Percentiles rank a stretch among this genome's conserved stretches.
Evolutionary conservation across 805 yeast genomes (phyloP).

Genomic region (Limtongia smithiae): DNA sequence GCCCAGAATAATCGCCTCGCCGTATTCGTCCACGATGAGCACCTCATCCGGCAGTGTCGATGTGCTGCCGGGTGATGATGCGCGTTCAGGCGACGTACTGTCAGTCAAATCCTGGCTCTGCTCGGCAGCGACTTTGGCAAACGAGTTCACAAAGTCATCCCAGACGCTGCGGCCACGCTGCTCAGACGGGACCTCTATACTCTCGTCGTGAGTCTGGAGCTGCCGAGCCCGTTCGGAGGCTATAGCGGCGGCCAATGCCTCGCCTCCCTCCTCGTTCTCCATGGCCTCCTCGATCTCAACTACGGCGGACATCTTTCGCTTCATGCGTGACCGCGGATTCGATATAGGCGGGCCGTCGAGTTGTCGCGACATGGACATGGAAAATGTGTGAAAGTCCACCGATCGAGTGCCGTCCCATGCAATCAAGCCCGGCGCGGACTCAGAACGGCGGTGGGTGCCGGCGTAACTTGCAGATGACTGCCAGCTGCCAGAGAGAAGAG

Average conservation of each 20-base stretch:
- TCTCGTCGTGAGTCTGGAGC: too few relatives aligned
- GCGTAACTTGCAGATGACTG: too few relatives aligned
- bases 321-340: conserved; percentile 18
- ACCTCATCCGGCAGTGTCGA: conserved; percentile 18
- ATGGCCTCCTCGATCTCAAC: conserved; percentile 29
- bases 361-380: conserved; percentile 8
- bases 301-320: conserved; percentile 34
- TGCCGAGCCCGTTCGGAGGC: too few relatives aligned
- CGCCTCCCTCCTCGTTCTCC: conserved; percentile 1
- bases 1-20: conserved; percentile 28
- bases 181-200: too few relatives aligned
- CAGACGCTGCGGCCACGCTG: conserved; percentile 25
- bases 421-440: conserved; percentile 53
- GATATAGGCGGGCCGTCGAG: conserved; percentile 1
- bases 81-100: conserved; percentile 4
- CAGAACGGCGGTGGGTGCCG: conserved; percentile 57
- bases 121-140: too few relatives aligned
- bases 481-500: conserved; percentile 18
- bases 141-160: conserved; percentile 27
- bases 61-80: conserved; percentile 2
- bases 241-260: background rate
- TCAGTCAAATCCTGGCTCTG: too few relatives aligned
- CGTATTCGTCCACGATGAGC: conserved; percentile 14
- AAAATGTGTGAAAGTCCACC: conserved; percentile 21
- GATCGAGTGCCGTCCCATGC: conserved; percentile 15